Base-by-base conservation (phyloP, 148 eudicot genomes). In the Persicaria tinctoria region DNA sequence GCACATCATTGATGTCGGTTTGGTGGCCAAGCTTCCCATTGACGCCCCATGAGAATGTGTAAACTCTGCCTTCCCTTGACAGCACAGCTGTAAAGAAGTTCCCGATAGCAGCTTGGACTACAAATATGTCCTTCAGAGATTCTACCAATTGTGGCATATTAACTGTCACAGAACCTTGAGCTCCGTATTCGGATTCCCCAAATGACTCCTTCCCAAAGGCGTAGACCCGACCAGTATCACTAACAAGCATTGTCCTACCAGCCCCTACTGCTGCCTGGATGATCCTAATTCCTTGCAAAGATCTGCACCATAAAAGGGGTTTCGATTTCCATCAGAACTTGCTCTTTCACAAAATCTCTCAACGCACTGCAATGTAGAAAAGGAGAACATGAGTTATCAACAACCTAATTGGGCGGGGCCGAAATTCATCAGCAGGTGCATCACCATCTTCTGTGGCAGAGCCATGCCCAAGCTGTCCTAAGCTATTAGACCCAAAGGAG, bases 21-120 rank as follows among this genome's bases (percentile, higher is more conserved):
- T 89, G 97, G 79, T 95, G 98, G 73, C 98, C 92, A 23, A 90
- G 92, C 74, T 78, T 87, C 23, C 18, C 83, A 51, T 92, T 93
- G 20, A 73, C 81, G n/a, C 98, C 98, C 98, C 98, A 95, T 3
- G 93, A 95, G 76, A 95, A 92, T 14, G 98, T 95, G 82, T 87
- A 90, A 38, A 95, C 89, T 79, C 84, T 84, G 73, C 98, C 98
- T 84, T 92, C 98, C 80, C 97, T 86, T 8, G 98, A 95, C 78
- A 95, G 80, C 10, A 95, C 89, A 27, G 98, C 97, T 0, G 98
- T 95, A 77, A 95, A 95, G 89, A 92, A 92, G 73, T 95, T 87
- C 60, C 93, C 98, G 17, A 95, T 92, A 41, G 96, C 93, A 69
- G 93, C 98, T 90, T 95, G 98, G 57, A 95, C 98, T 6, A 92